phyloP scores from a whole-genome alignment of 176 grass and related monocot species.

The Ampelocalamus luodianensis region DNA sequence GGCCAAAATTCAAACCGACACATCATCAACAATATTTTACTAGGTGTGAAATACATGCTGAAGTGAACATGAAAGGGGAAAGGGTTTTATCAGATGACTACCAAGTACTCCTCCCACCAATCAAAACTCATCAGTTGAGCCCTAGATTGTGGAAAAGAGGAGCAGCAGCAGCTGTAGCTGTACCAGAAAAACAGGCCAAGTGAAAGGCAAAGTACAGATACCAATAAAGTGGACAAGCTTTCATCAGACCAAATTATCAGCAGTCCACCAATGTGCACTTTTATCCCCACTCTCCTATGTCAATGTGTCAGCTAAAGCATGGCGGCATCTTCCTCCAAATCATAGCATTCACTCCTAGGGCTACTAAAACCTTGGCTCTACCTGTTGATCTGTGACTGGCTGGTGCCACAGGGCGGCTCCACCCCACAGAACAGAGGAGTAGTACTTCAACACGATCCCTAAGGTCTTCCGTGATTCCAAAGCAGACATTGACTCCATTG shows the following conservation, averaged over 20 bases:
- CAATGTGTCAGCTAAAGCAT: constrained; percentile 62
- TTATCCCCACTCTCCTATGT: constrained; percentile 32
- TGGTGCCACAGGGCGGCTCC: constrained; percentile 25
- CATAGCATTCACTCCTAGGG: constrained; percentile 65
- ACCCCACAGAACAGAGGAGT: constrained; percentile 21
- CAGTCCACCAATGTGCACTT: constrained; percentile 52
- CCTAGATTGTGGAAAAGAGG: constrained; percentile 25
- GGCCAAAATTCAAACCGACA: constrained; percentile 30
- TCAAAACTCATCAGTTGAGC: constrained; percentile 24
- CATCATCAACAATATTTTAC: constrained; percentile 27
- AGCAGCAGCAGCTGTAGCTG: background rate
- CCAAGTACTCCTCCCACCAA: constrained; percentile 33
- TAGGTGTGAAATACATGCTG: constrained; percentile 15
- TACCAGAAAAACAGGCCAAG: constrained; percentile 58
- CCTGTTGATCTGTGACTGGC: constrained; percentile 67
- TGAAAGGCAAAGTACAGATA: constrained; percentile 66
- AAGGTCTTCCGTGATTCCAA: constrained; percentile 57
- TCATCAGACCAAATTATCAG: constrained; percentile 77
- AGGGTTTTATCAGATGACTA: background rate
- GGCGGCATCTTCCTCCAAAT: constrained; percentile 69
- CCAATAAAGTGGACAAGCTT: constrained; percentile 64
- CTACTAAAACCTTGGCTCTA: constrained; percentile 61
- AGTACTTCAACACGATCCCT: constrained; percentile 44
- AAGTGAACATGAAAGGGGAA: constrained; percentile 22
- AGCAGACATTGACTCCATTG: constrained; percentile 55